Base-by-base conservation (phyloP, 2,329 filamentous ascomycete species). In the Bretziella fagacearum region DNA sequence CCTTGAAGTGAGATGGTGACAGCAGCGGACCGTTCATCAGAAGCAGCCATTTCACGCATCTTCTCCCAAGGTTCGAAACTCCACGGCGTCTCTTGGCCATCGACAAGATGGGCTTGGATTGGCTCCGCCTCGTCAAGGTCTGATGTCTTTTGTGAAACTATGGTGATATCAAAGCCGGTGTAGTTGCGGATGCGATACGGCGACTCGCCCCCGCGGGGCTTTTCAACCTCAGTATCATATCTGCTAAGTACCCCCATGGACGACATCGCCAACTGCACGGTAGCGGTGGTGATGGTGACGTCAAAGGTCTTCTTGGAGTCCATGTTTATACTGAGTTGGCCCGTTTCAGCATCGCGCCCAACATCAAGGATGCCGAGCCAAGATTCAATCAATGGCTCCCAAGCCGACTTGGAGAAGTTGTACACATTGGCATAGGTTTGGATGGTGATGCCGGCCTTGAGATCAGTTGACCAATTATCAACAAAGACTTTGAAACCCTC, bases 321-420 rank as follows among this genome's bases (percentile, higher is more conserved):
- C 2, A 94, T 66, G 48, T 96, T 87, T 15, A 98, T 69, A 0
- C 84, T 82, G 51, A 95, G 65, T 44, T 82, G 69, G 30, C 89
- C 83, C 0, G 80, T 83, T 35, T 75, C 72, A 22, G 77, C 70
- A 49, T 91, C 79, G 55, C 80, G 87, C 1, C 83, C 78, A 59
- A 96, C 76, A 52, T 93, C 84, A 54, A 98, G 77, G 2, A 86
- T 86, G n/a, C 96, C 70, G 54, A 89, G 79, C 91, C 91, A 98
- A 6, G 93, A 93, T 60, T 98, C 91, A 22, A 98, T 77, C 27
- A 98, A 65, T 2, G 91, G 91, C 60, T 98, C 91, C 91, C 91
- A 98, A 3, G 86, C 85, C 0, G 91, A 98, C 61, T 98, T 98
- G 11, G 91, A 91, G 63, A 98, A 98, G 62, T 98, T 98, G 69